Evolutionary conservation across 139 green algal genomes (phyloP), one percentile per base, ranked within the genome.

Genomic region (Astrephomene gubernaculifera): DNA sequence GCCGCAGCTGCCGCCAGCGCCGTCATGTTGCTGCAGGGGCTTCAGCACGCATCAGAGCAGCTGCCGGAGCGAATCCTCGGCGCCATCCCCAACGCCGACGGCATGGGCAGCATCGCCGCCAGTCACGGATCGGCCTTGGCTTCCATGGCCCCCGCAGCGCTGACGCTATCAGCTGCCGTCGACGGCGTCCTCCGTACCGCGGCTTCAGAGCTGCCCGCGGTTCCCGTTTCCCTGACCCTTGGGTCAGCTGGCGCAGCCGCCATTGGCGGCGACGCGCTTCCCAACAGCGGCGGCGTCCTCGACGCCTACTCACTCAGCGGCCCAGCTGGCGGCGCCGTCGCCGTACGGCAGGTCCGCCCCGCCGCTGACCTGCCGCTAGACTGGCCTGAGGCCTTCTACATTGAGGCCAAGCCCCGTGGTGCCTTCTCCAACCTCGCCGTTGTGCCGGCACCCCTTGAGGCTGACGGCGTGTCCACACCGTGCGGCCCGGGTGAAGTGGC

Each of bases 111-210:
- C 60, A 45, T 10, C 60, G 70, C 44, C 39, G 43, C 81, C 22
- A 2, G 2, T 1, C 33, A 44, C 65, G 33, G 7, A 49, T 7
- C 65, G 65, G 2, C 65, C 65, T 33, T n/a, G n/a, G n/a, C n/a
- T n/a, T 54, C 68, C 8, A 31, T 57, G 4, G 21, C 8, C 36
- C 38, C 38, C 36, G 68, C 33, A 0, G 38, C 19, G 68, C 68
- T 36, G 68, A 38, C 36, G n/a, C n/a, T 53, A 43, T 60, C 57
- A 22, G 35, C 67, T 2, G 65, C 81, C 4, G 33, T 91, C 25
- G 81, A 81, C 68, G 90, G 90, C 25, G 53, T 93, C 12, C 74
- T 93, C 36, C 76, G 87, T 4, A 89, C 87, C 3, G 90, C 85
- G 12, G 90, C 90, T 2, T 84, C 76, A 29, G 90, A 93, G 45